Percentiles rank a stretch among this genome's conserved stretches.
phyloP scores from a whole-genome alignment of 148 eudicot genomes.

The Mesembryanthemum crystallinum region DNA sequence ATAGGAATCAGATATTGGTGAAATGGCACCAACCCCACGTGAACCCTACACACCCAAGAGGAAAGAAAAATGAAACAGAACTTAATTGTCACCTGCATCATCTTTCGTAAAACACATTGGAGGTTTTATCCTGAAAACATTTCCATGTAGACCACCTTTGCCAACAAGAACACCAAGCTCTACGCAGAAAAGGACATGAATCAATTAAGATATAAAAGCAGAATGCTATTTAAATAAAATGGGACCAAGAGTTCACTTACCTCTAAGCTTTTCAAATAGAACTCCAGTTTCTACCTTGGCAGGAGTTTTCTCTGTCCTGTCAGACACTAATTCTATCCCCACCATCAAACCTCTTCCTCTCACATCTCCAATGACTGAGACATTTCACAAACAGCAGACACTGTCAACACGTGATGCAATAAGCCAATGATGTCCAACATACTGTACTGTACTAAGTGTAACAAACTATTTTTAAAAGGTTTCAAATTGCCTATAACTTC shows the following conservation, averaged over 20 bases:
- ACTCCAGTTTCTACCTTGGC: slow-evolving; percentile 89
- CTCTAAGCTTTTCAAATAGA: slow-evolving; percentile 84
- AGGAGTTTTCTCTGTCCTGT: slow-evolving; percentile 77
- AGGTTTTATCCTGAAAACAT: slow-evolving; percentile 93
- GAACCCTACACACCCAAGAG: neutral
- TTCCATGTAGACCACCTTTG: slow-evolving; percentile 95
- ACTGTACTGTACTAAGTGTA: neutral
- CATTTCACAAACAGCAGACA: neutral
- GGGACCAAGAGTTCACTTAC: slow-evolving; percentile 33
- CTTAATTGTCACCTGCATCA: slow-evolving; percentile 66
- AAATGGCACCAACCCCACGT: neutral
- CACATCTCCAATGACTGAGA: slow-evolving; percentile 86
- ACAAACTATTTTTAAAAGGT: neutral
- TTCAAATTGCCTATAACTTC: too few relatives aligned
- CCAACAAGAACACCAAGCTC: slow-evolving; percentile 93
- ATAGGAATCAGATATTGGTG: neutral
- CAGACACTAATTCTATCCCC: slow-evolving; percentile 89
- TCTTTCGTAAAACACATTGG: slow-evolving; percentile 93
- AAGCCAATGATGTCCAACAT: neutral
- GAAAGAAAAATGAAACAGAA: neutral
- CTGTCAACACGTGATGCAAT: neutral
- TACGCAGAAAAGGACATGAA: slow-evolving; percentile 23
- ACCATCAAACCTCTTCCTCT: slow-evolving; percentile 98
- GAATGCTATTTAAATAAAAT: neutral
- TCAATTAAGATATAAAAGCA: slow-evolving; percentile 6